These are phyloP conservation scores for Sporothrix mexicana DNA, from an alignment of 2,329 filamentous ascomycete species.

Conservation along the genomic window DNA sequence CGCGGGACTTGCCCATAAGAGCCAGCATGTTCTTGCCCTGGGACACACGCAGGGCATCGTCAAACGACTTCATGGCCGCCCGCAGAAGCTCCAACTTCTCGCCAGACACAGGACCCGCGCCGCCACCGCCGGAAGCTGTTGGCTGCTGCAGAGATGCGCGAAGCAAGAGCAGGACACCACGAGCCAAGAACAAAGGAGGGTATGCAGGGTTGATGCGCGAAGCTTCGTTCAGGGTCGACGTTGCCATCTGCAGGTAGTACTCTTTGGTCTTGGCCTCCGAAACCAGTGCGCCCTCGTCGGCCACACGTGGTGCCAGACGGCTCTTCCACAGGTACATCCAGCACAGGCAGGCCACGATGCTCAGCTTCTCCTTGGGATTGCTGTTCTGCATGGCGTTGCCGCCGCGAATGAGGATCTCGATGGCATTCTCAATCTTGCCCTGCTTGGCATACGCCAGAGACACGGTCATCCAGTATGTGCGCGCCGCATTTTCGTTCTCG, in stretches of 20 bases:
- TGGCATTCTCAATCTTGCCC: conserved; percentile 84
- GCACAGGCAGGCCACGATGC: conserved; percentile 81
- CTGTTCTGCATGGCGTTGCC: conserved; percentile 72
- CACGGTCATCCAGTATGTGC: conserved; percentile 98
- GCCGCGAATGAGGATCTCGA: conserved; percentile 75
- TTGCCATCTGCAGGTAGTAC: conserved; percentile 88
- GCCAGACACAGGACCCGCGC: conserved; percentile 62
- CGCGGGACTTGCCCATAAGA: conserved; percentile 84
- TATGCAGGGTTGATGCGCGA: conserved; percentile 91
- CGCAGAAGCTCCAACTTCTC: conserved; percentile 81
- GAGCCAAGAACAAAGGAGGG: conserved; percentile 86
- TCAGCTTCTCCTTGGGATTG: conserved; percentile 81
- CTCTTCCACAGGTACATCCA: conserved; percentile 94
- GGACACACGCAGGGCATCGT: conserved; percentile 87
- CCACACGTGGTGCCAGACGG: conserved; percentile 72
- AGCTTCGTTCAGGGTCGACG: conserved; percentile 91
- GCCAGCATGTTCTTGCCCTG: conserved; percentile 90
- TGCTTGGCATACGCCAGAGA: conserved; percentile 96
- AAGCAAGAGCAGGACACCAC: conserved; percentile 86
- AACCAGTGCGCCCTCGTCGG: conserved; percentile 65
- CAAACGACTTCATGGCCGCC: conserved; percentile 88
- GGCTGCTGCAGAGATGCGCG: conserved; percentile 83
- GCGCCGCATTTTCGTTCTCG: conserved; percentile 89
- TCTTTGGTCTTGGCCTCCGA: conserved; percentile 90
- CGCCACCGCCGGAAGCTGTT: conserved; percentile 66